A percentile compares a stretch with the other conserved stretches of the same genome.
Conservation (phyloP, 352 stramenopile species). For the Phytophthora uliginosa region DNA sequence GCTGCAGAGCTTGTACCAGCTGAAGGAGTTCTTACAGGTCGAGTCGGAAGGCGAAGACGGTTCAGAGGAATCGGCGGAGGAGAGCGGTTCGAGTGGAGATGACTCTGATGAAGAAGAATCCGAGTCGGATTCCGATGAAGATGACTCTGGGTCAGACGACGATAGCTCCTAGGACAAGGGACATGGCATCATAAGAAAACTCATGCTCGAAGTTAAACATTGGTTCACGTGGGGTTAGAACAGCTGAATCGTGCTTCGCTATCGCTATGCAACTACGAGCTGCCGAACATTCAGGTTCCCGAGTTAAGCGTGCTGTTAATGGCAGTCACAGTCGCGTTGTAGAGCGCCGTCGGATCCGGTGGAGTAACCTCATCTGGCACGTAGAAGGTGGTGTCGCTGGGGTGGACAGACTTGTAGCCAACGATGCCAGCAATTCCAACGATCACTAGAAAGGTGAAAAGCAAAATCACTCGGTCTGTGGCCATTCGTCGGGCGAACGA, state of each 20-base stretch:
- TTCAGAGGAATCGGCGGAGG: slow-evolving; percentile 28
- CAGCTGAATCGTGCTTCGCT: slow-evolving; percentile 12
- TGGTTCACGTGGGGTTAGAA: slow-evolving; percentile 17
- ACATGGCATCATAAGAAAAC: background rate
- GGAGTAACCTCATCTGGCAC: slow-evolving; percentile 88
- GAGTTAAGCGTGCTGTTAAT: slow-evolving; percentile 68
- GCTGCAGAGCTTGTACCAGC: slow-evolving; percentile 67
- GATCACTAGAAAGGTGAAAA: slow-evolving; percentile 87
- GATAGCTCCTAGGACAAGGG: slow-evolving; percentile 20
- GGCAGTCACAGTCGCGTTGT: slow-evolving; percentile 80
- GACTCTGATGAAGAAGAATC: slow-evolving; percentile 33
- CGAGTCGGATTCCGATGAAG: slow-evolving; percentile 19
- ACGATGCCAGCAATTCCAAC: slow-evolving; percentile 84
- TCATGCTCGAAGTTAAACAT: slow-evolving; percentile 28
- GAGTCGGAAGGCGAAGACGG: slow-evolving; percentile 40
- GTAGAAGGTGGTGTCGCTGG: slow-evolving; percentile 84
- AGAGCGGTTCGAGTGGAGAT: slow-evolving; percentile 26
- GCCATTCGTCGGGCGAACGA: slow-evolving; percentile 87
- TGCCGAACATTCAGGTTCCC: slow-evolving; percentile 2
- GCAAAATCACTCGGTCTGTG: slow-evolving; percentile 84
- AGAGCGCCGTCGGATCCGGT: slow-evolving; percentile 74
- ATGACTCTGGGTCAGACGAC: slow-evolving; percentile 38
- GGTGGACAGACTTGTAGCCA: slow-evolving; percentile 86
- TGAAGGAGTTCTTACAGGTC: slow-evolving; percentile 62
- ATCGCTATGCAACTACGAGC: slow-evolving; percentile 10